These are phyloP conservation scores for Chlorella sp. DNA, from an alignment of 139 green algal genomes.

Conservation along the genomic window DNA sequence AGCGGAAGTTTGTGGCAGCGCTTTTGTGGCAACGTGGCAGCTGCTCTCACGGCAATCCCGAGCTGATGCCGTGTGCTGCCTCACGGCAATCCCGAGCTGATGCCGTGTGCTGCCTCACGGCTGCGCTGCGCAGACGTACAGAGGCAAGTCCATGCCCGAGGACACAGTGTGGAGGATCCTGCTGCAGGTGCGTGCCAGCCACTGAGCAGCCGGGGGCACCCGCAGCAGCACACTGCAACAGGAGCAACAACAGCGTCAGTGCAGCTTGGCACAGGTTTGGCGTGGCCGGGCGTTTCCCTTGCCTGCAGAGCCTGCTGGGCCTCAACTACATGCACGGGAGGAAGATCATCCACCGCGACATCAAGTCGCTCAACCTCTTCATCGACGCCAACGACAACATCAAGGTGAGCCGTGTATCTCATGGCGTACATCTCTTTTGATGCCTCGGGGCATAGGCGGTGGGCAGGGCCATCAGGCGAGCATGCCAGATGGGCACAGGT, in stretches of 20 bases:
- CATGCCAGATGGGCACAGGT: too few species aligned
- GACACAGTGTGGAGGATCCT: slow-evolving; percentile 51
- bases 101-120: too few species aligned
- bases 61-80: background rate
- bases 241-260: too few species aligned
- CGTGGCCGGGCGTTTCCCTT: too few species aligned
- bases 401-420: slow-evolving; percentile 49
- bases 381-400: slow-evolving; percentile 47
- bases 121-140: slow-evolving; percentile 13
- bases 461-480: too few species aligned
- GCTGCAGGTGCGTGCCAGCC: slow-evolving; percentile 53
- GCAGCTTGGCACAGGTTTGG: too few species aligned
- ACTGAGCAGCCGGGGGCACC: too few species aligned
- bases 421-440: too few species aligned
- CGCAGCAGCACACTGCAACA: too few species aligned
- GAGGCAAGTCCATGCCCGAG: slow-evolving; percentile 41
- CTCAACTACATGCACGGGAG: slow-evolving; percentile 49
- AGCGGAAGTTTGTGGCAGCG: too few species aligned
- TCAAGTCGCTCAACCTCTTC: slow-evolving; percentile 68
- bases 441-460: too few species aligned
- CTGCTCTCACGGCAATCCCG: background rate
- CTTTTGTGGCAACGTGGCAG: background rate
- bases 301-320: slow-evolving; percentile 41
- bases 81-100: background rate
- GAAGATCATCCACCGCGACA: slow-evolving; percentile 70